Evolutionary conservation across 495 filamentous ascomycete genomes (phyloP).

Genomic region (Penicillium odoratum): DNA sequence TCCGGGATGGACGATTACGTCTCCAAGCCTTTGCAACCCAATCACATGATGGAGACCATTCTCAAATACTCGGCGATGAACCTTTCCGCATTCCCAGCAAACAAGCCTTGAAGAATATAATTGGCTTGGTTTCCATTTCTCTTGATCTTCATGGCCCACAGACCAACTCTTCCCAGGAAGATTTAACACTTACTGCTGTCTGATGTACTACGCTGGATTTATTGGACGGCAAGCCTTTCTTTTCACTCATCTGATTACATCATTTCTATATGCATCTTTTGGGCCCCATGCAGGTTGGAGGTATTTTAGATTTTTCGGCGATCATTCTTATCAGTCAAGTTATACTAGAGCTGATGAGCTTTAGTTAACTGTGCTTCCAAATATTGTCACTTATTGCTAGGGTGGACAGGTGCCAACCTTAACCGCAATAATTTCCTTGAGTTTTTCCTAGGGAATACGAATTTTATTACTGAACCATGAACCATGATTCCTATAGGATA

Average conservation of each 20-base stretch:
- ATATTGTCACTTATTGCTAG: neutral
- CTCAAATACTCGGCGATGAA: conserved; percentile 50
- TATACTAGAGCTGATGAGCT: neutral
- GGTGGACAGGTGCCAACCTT: neutral
- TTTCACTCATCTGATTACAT: neutral
- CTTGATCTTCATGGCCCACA: neutral
- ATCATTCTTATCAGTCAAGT: neutral
- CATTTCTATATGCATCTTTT: neutral
- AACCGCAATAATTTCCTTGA: neutral
- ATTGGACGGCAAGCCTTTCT: neutral
- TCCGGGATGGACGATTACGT: conserved; percentile 88
- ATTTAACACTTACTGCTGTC: neutral
- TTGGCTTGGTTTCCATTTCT: neutral
- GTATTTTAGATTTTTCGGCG: neutral
- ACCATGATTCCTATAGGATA: too few relatives aligned
- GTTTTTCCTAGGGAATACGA: conserved; percentile 1
- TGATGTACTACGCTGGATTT: neutral
- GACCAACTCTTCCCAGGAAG: neutral
- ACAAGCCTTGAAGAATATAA: neutral
- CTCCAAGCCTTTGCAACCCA: conserved; percentile 71
- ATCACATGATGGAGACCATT: conserved; percentile 70
- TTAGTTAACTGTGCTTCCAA: neutral
- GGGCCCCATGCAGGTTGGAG: neutral
- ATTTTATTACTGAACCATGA: neutral
- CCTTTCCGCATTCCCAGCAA: neutral